Conservation (phyloP, 164 flowering plant genomes). For the Magnolia sinica region DNA sequence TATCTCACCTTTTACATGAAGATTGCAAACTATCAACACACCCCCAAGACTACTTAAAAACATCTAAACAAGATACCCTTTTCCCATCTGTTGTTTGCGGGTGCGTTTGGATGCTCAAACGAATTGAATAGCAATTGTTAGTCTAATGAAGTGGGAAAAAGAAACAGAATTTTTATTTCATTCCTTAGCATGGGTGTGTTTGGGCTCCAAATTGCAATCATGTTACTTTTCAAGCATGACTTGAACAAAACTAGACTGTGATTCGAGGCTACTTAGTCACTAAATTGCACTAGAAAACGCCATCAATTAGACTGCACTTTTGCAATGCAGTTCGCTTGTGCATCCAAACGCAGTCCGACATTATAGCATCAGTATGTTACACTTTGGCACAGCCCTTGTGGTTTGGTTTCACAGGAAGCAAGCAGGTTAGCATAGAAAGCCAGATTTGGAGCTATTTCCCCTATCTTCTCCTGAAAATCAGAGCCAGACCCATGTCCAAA, state of each 20-base stretch:
- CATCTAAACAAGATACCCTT: not conserved
- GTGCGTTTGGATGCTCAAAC: not conserved
- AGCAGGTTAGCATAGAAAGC: not conserved
- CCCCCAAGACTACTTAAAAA: not conserved
- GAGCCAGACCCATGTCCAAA: not conserved
- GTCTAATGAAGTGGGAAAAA: too few relatives aligned
- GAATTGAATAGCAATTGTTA: not conserved
- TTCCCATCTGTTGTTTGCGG: not conserved
- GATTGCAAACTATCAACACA: not conserved
- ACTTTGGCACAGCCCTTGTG: constrained; percentile 9
- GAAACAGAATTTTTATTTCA: too few relatives aligned
- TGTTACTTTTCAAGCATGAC: too few relatives aligned
- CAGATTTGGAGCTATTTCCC: not conserved
- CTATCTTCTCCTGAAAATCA: constrained; percentile 2
- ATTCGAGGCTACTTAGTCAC: too few relatives aligned
- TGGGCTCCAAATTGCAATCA: too few relatives aligned
- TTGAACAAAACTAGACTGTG: too few relatives aligned
- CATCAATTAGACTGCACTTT: too few relatives aligned
- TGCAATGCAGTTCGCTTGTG: too few relatives aligned
- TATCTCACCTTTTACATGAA: not conserved
- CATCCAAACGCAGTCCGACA: too few relatives aligned
- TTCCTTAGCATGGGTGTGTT: too few relatives aligned
- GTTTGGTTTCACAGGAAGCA: not conserved
- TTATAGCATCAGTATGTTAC: constrained; percentile 1
- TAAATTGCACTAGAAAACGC: too few relatives aligned